These are phyloP conservation scores for Gossypium davidsonii DNA, from an alignment of 441 rosid species.

Conservation along the genomic window DNA sequence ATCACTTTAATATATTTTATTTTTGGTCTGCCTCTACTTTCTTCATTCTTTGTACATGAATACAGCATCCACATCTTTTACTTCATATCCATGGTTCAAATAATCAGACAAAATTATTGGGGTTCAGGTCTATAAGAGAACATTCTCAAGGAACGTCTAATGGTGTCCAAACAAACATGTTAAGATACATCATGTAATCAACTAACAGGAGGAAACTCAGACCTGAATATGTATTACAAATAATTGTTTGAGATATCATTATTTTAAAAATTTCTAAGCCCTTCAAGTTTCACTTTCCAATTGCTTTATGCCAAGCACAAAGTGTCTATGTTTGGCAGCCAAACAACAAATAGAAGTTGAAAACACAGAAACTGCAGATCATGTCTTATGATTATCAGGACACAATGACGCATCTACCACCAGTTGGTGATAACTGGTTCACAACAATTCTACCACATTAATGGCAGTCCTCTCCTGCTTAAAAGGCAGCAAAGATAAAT, in stretches of 20 bases:
- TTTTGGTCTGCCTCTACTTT: neutral
- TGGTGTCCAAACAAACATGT: neutral
- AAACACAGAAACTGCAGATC: conserved; percentile 10
- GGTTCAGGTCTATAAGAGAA: neutral
- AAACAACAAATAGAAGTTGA: conserved; percentile 6
- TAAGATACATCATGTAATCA: neutral
- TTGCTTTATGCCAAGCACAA: neutral
- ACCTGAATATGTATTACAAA: neutral
- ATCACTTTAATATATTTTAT: neutral
- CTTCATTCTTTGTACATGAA: neutral
- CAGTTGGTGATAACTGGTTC: conserved; percentile 1
- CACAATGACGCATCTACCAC: neutral
- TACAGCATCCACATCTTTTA: neutral
- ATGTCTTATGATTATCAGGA: conserved; percentile 13
- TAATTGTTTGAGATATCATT: neutral
- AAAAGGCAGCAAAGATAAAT: conserved; percentile 21
- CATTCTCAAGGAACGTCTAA: neutral
- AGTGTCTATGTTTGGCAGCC: conserved; percentile 8
- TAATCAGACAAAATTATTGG: neutral
- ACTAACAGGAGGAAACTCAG: neutral
- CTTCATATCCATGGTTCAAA: neutral
- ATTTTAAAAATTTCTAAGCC: neutral
- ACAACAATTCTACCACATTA: conserved; percentile 3
- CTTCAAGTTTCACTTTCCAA: conserved; percentile 6
- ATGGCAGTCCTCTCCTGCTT: conserved; percentile 5